Evolutionary conservation across 257 asterid genomes (phyloP).

Genomic region (Cynanchum wilfordii): DNA sequence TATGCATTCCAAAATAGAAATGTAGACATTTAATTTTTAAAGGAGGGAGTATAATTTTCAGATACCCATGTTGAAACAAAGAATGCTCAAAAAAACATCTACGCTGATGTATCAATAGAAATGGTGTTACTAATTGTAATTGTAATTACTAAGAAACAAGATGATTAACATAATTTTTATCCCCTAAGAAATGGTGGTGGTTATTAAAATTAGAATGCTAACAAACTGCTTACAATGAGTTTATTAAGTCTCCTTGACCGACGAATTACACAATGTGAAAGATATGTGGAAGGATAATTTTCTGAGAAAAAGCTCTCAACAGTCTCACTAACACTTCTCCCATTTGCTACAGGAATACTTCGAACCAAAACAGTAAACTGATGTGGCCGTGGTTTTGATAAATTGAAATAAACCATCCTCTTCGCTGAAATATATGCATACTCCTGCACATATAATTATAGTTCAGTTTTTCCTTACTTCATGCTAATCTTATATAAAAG

Average conservation of each 20-base stretch:
- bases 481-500: slow-evolving; percentile 8
- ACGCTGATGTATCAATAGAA: neutral
- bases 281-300: slow-evolving; percentile 77
- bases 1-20: too few species aligned
- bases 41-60: too few species aligned
- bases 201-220: slow-evolving; percentile 13
- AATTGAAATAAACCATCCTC: slow-evolving; percentile 62
- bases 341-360: slow-evolving; percentile 71
- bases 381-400: slow-evolving; percentile 67
- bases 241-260: slow-evolving; percentile 67
- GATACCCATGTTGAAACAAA: neutral
- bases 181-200: slow-evolving; percentile 14
- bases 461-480: slow-evolving; percentile 11
- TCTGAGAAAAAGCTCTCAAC: slow-evolving; percentile 77
- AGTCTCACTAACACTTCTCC: slow-evolving; percentile 56
- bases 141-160: neutral
- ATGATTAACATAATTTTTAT: neutral
- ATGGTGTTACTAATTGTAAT: neutral
- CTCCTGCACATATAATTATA: slow-evolving; percentile 59
- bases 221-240: slow-evolving; percentile 62
- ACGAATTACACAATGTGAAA: slow-evolving; percentile 77
- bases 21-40: too few species aligned
- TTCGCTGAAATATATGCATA: slow-evolving; percentile 65
- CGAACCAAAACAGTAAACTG: slow-evolving; percentile 89
- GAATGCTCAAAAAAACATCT: neutral